Percentiles rank a stretch among this genome's conserved stretches.
Conservation (phyloP, 2,329 filamentous ascomycete genomes). For the Colletotrichum sp. region DNA sequence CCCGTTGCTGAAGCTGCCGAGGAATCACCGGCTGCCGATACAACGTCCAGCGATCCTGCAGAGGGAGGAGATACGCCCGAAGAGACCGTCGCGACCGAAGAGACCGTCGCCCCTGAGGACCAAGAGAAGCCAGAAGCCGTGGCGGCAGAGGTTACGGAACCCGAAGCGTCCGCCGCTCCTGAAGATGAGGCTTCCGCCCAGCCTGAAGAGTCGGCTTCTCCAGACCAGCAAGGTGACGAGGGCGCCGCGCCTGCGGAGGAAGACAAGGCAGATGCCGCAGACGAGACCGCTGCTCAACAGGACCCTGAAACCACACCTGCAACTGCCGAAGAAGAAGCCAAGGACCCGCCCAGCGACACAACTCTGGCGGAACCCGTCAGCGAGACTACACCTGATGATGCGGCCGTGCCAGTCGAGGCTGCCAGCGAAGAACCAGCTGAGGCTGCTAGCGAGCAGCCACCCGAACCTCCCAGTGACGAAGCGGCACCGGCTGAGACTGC, state of each 20-base stretch:
- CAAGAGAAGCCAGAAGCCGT: neutral
- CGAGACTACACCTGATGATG: neutral
- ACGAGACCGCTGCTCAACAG: neutral
- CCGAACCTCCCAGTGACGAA: neutral
- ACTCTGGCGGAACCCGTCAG: neutral
- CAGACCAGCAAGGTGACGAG: neutral
- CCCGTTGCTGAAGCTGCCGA: neutral
- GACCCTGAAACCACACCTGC: neutral
- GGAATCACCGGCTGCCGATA: neutral
- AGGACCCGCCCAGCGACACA: neutral
- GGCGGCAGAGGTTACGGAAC: neutral
- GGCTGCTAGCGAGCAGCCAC: neutral
- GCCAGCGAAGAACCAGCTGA: neutral
- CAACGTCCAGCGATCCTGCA: neutral
- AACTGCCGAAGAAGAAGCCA: neutral
- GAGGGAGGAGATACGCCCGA: neutral
- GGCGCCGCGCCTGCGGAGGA: neutral
- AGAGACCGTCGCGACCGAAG: neutral
- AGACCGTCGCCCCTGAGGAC: neutral
- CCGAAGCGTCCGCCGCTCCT: neutral
- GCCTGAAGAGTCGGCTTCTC: neutral
- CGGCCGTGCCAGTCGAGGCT: neutral
- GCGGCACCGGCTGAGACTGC: neutral
- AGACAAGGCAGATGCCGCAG: neutral
- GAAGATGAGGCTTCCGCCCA: neutral